These are phyloP conservation scores for Coemansia sp. DNA, from an alignment of 192 early-diverging fungal genomes.

Conservation along the genomic window DNA sequence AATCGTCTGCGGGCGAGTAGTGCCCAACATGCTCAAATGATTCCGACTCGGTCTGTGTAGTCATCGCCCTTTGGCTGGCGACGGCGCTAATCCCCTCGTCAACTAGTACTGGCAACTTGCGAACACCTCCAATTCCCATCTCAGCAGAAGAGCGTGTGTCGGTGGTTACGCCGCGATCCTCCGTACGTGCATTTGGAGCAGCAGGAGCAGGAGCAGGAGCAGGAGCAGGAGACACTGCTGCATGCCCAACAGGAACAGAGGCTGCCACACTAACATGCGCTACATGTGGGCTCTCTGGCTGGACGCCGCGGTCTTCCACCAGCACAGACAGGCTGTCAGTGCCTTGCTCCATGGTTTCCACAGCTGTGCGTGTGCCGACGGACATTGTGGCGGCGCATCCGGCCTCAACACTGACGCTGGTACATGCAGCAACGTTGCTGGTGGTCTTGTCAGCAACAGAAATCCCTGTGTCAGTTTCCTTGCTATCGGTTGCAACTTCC, in stretches of 20 bases:
- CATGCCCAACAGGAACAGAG: not conserved
- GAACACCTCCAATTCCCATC: not conserved
- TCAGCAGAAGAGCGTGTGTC: not conserved
- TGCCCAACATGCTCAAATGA: constrained; percentile 7
- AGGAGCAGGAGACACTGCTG: constrained; percentile 1
- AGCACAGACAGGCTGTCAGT: constrained; percentile 1
- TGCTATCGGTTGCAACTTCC: not conserved
- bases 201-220: not conserved
- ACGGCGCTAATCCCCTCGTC: not conserved
- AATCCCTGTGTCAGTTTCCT: constrained; percentile 5
- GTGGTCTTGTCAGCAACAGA: constrained; percentile 15
- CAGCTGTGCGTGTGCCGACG: constrained; percentile 11
- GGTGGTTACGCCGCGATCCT: constrained; percentile 1
- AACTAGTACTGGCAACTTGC: not conserved
- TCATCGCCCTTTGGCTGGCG: not conserved
- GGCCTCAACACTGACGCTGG: constrained; percentile 11
- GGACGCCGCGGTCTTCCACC: not conserved
- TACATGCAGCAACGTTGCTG: constrained; percentile 7
- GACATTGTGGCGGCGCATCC: constrained; percentile 1
- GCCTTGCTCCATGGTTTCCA: constrained; percentile 4
- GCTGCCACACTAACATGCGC: constrained; percentile 7
- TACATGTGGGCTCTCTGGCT: constrained; percentile 1
- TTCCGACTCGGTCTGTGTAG: constrained; percentile 2
- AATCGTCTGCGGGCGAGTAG: not conserved
- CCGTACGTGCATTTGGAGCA: not conserved